Percentiles rank a stretch among this genome's conserved stretches.
These are phyloP conservation scores for Albatrellus sp. DNA, from an alignment of 1,284 basidiomycete species.

Conservation along the genomic window DNA sequence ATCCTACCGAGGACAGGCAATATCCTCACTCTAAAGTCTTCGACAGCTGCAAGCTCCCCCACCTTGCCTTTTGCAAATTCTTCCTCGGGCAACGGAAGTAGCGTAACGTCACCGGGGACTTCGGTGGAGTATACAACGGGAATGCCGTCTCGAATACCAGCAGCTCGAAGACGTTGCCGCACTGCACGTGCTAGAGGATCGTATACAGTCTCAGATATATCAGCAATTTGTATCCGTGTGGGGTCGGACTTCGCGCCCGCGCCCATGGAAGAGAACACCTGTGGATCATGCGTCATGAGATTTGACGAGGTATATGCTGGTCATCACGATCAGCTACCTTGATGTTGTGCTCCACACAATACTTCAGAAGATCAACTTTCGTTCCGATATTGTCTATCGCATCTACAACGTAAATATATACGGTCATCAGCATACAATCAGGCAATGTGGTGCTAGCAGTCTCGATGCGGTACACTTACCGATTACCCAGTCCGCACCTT, in stretches of 20 bases:
- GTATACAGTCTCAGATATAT: constrained; percentile 88
- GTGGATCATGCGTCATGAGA: not conserved
- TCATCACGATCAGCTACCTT: constrained; percentile 37
- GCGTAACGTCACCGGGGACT: constrained; percentile 76
- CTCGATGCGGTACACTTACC: constrained; percentile 29
- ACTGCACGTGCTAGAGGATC: constrained; percentile 92
- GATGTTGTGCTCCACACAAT: constrained; percentile 67
- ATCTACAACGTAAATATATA: constrained; percentile 32
- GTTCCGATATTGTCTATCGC: constrained; percentile 96
- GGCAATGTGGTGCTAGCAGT: constrained; percentile 6
- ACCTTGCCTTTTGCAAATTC: constrained; percentile 87
- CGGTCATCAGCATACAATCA: not conserved
- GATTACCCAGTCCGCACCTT: constrained; percentile 84
- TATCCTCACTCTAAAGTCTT: constrained; percentile 89
- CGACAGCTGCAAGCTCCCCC: constrained; percentile 83
- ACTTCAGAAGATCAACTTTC: constrained; percentile 81
- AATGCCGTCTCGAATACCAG: constrained; percentile 43
- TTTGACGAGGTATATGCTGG: not conserved
- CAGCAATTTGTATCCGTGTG: constrained; percentile 88
- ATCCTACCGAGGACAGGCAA: constrained; percentile 68
- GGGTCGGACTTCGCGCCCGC: constrained; percentile 96
- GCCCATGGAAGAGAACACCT: constrained; percentile 96
- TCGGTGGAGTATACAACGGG: constrained; percentile 97
- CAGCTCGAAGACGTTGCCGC: constrained; percentile 58
- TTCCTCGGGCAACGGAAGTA: constrained; percentile 85